Conservation (phyloP, 768 basidiomycete species). For the Lyophyllum atratum region DNA sequence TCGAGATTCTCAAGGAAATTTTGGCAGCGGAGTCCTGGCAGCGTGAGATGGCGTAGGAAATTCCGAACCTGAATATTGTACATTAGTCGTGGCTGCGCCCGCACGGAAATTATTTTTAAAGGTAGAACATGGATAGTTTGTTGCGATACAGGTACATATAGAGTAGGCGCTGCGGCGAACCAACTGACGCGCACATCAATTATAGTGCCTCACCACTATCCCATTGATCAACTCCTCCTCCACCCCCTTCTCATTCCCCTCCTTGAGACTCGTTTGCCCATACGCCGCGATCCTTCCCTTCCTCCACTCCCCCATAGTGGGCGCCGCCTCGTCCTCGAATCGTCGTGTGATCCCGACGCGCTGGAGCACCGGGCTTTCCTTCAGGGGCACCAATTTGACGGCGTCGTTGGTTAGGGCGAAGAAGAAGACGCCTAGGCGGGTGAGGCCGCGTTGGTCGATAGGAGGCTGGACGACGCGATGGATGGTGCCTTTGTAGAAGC, state of each 20-base stretch:
- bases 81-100: too few species aligned
- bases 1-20: slow-evolving; percentile 54
- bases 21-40: slow-evolving; percentile 26
- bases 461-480: slow-evolving; percentile 54
- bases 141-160: background rate
- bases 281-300: slow-evolving; percentile 42
- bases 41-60: too few species aligned
- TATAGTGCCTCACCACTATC: slow-evolving; percentile 48
- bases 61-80: too few species aligned
- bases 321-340: slow-evolving; percentile 36
- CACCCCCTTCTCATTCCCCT: slow-evolving; percentile 34
- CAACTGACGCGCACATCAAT: slow-evolving; percentile 24
- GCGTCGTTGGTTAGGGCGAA: slow-evolving; percentile 48
- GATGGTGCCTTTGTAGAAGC: slow-evolving; percentile 49
- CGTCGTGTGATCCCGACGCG: slow-evolving; percentile 33
- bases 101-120: too few species aligned
- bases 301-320: slow-evolving; percentile 43
- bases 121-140: too few species aligned
- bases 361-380: slow-evolving; percentile 44
- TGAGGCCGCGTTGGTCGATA: slow-evolving; percentile 39
- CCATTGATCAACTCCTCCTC: slow-evolving; percentile 50
- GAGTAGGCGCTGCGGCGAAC: background rate
- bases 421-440: slow-evolving; percentile 51
- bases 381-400: slow-evolving; percentile 39
- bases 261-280: slow-evolving; percentile 35